Base-by-base conservation (phyloP, 805 yeast species). In the Wickerhamomyces pijperi region DNA sequence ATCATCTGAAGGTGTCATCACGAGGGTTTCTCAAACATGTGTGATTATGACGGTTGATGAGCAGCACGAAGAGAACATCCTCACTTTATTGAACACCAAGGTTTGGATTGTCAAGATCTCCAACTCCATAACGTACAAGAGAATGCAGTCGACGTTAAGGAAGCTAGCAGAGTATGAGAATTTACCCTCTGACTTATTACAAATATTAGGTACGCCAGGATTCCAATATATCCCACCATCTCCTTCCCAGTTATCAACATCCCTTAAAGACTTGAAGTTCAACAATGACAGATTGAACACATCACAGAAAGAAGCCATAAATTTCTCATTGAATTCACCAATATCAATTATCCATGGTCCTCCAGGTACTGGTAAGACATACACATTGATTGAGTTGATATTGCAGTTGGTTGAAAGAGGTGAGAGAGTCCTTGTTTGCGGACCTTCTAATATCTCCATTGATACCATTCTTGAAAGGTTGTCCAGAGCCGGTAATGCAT, bases 391-490 rank as follows among this genome's bases (percentile, higher is more conserved):
- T 9, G 97, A 90, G 51, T 61, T 84, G 7, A 78, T 87, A 29
- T 72, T 81, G 38, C 96, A 88, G 53, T 62, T 86, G 37, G 64
- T 86, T 35, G 67, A 76, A 1, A 63, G 62, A 23, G 72, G 73
- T 7, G 66, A 72, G 44, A 57, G 87, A 35, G 78, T 90, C 0
- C 62, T 90, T 21, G 88, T 90, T 0, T 88, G 97, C 61, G 97
- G 96, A 0, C 95, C 97, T 0, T 87, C 97, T 0, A 90, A 90
- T 55, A 78, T 87, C 14, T 76, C 96, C 1, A 94, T 88, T 1
- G 97, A 90, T 56, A 90, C 94, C 0, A 82, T 90, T 14, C 59
- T 88, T 36, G 97, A 90, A 56, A 64, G 97, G 42, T 57, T 90
- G 18, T 39, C 41, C 16, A 25, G 13, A 13, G 29, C n/a, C n/a